phyloP scores from a whole-genome alignment of 768 basidiomycete species.

The Nevesoporus exiguus region DNA sequence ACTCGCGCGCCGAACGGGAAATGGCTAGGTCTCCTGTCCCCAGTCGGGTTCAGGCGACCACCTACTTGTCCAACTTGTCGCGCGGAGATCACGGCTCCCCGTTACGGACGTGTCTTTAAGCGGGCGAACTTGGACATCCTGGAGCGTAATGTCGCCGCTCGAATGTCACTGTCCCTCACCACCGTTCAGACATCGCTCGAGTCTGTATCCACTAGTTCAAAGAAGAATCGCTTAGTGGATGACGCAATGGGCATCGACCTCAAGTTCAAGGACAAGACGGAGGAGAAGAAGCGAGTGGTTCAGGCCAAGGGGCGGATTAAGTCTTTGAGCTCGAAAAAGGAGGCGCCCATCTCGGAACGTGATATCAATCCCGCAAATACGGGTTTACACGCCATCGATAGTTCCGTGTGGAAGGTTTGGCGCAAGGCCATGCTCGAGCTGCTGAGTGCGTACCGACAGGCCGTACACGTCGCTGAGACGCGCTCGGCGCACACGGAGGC shows the following conservation, averaged over 20 bases:
- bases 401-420: slow-evolving; percentile 38
- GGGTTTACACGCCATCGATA: slow-evolving; percentile 31
- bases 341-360: slow-evolving; percentile 25
- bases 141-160: slow-evolving; percentile 56
- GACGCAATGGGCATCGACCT: slow-evolving; percentile 14
- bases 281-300: not conserved
- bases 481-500: slow-evolving; percentile 56
- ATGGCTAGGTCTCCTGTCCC: slow-evolving; percentile 46
- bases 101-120: slow-evolving; percentile 62
- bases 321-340: slow-evolving; percentile 13
- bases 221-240: slow-evolving; percentile 12
- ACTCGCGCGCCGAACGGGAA: slow-evolving; percentile 27
- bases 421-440: slow-evolving; percentile 34
- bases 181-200: slow-evolving; percentile 29
- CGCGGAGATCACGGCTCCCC: slow-evolving; percentile 48
- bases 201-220: slow-evolving; percentile 23
- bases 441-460: slow-evolving; percentile 38
- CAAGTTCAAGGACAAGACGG: slow-evolving; percentile 10
- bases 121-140: slow-evolving; percentile 61
- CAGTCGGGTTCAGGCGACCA: slow-evolving; percentile 37
- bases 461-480: slow-evolving; percentile 39
- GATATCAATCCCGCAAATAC: slow-evolving; percentile 26
- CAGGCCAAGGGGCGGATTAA: slow-evolving; percentile 13
- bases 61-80: slow-evolving; percentile 66
- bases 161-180: slow-evolving; percentile 46